Conservation (phyloP, 164 flowering plant genomes). For the Stephania japonica region DNA sequence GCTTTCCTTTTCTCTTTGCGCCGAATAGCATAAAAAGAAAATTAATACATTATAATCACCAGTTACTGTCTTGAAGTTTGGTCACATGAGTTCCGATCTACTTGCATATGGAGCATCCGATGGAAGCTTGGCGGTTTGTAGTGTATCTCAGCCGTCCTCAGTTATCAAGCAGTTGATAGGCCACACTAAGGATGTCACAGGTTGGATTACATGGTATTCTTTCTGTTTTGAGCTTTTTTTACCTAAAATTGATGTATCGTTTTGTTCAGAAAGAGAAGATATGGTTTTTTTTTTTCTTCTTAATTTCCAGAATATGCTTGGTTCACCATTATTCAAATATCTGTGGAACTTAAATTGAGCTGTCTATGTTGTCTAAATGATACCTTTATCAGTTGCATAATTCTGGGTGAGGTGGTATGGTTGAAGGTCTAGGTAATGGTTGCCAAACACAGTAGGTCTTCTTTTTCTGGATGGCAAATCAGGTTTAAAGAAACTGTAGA, state of each 20-base stretch:
- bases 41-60: constrained; percentile 24
- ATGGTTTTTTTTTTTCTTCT: not conserved
- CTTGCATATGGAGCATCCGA: constrained; percentile 99
- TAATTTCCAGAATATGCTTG: not conserved
- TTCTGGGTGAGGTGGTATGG: not conserved
- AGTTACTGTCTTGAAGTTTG: constrained; percentile 96
- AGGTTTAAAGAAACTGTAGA: not conserved
- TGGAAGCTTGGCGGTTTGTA: constrained; percentile 92
- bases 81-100: constrained; percentile 89
- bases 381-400: not conserved
- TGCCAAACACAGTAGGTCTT: not conserved
- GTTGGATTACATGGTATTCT: constrained; percentile 59
- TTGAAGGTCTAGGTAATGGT: not conserved
- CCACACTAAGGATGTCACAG: constrained; percentile 97
- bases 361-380: not conserved
- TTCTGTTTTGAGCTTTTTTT: constrained; percentile 26
- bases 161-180: constrained; percentile 64
- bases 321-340: not conserved
- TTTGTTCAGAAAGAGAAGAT: not conserved
- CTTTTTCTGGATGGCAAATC: not conserved
- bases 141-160: constrained; percentile 73
- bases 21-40: constrained; percentile 1
- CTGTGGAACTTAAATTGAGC: not conserved
- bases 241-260: not conserved
- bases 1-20: not conserved